These are phyloP conservation scores for Wallacemonas rigidus DNA, from an alignment of 208 protist genomes.

Conservation along the genomic window DNA sequence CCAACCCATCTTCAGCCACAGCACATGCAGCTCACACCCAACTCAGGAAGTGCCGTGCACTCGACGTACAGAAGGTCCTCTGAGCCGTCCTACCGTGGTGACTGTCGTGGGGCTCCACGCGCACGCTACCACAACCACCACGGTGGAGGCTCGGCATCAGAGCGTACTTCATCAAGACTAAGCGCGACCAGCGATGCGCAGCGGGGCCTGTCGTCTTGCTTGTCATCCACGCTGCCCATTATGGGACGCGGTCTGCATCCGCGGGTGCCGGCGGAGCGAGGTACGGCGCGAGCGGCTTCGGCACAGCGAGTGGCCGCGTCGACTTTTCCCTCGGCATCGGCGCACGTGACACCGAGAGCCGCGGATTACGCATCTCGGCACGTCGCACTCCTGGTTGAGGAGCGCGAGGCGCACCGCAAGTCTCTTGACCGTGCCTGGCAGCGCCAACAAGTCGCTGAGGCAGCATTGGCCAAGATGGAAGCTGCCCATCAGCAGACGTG, in stretches of 20 bases:
- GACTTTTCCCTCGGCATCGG: too few relatives aligned
- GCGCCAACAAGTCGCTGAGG: neutral
- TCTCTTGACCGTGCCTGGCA: constrained; percentile 23
- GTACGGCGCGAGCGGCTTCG: too few relatives aligned
- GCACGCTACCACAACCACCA: too few relatives aligned
- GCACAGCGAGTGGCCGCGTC: too few relatives aligned
- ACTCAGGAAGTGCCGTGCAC: neutral
- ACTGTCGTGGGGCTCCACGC: too few relatives aligned
- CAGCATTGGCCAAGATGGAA: constrained; percentile 4
- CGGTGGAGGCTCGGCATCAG: too few relatives aligned
- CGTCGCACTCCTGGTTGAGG: constrained; percentile 17
- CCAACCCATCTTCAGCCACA: neutral
- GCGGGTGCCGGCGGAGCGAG: neutral
- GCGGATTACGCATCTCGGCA: neutral
- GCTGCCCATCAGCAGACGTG: neutral
- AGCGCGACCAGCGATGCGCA: too few relatives aligned
- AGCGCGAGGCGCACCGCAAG: constrained; percentile 27
- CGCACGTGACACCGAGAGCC: neutral
- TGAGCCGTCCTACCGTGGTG: too few relatives aligned
- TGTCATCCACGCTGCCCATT: constrained; percentile 13
- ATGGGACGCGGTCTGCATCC: neutral
- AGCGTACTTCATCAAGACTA: too few relatives aligned
- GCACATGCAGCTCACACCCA: neutral
- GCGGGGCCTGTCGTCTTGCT: neutral
- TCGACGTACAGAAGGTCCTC: neutral